Base-by-base conservation (phyloP, 1,284 basidiomycete species). In the Coniferiporia sulphurascens region DNA sequence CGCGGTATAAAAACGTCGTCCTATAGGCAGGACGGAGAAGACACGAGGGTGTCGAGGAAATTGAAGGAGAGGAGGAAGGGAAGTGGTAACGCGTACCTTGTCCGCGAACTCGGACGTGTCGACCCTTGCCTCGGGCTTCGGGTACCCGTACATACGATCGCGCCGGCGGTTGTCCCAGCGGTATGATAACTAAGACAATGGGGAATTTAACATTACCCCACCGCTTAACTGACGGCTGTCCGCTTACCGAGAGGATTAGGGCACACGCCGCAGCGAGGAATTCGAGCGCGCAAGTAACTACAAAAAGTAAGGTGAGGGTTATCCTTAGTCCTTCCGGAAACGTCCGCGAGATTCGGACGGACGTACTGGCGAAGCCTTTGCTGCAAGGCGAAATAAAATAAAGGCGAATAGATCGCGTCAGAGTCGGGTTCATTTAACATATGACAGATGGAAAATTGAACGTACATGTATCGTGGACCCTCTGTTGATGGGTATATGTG, bases 61-160 rank as follows among this genome's bases (percentile, higher is more conserved):
- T n/a, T n/a, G n/a, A n/a, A n/a, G n/a, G n/a, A n/a, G n/a, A n/a
- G n/a, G n/a, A n/a, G 27, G 27, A 27, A 2, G 27, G 5, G 5
- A 27, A 2, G 27, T 3, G 27, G 5, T 5, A 5, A 27, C 27
- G 5, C 17, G 17, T 27, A 85, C 86, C 73, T 83, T 77, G 66
- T 89, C 87, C 5, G 87, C 87, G 15, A 87, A 69, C 63, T 86
- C 80, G 19, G 78, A 75, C 1, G 85, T 88, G 64, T 90, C 83
- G 12, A 90, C 84, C 8, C 73, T 77, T 2, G 74, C 76, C 58
- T 81, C 72, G 0, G 71, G 72, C 50, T 75, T 70, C 0, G 78
- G 78, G 56, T 75, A 76, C 3, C 88, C 87, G 61, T 84, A 82
- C 21, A 73, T 63, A 51, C 69, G 71, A 65, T 90, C 78, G 45